Conservation (phyloP, 2,329 filamentous ascomycete genomes). For the Cryphonectria nitschkei region DNA sequence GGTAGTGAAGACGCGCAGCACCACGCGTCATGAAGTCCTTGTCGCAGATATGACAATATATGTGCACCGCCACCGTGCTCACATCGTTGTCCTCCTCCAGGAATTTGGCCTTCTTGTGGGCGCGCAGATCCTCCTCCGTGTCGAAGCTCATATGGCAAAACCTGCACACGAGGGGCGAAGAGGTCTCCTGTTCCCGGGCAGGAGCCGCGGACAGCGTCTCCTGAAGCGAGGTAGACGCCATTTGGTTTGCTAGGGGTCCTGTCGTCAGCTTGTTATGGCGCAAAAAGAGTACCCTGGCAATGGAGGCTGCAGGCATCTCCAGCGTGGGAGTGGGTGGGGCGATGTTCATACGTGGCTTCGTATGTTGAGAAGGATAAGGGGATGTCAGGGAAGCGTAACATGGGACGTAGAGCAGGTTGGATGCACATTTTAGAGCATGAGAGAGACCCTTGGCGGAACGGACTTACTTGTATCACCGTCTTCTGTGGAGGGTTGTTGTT, state of each 20-base stretch:
- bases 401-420: too few relatives aligned
- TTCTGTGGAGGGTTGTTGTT: background rate
- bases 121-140: constrained; percentile 30
- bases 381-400: background rate
- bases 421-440: background rate
- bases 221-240: background rate
- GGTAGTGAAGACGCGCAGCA: constrained; percentile 41
- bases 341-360: background rate
- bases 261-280: background rate
- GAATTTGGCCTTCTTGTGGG: constrained; percentile 37
- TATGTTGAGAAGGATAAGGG: background rate
- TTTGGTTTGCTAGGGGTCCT: background rate
- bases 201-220: background rate
- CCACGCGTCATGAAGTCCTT: constrained; percentile 40
- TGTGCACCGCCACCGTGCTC: constrained; percentile 30
- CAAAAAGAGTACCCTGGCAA: too few relatives aligned
- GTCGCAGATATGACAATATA: constrained; percentile 45
- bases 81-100: constrained; percentile 28
- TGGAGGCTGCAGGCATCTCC: background rate
- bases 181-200: background rate
- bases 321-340: background rate
- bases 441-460: background rate
- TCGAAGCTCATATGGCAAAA: constrained; percentile 25
- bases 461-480: background rate
- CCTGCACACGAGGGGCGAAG: constrained; percentile 24